Base-by-base conservation (phyloP, 1,139 yeast species). In the Yarrowia galli region DNA sequence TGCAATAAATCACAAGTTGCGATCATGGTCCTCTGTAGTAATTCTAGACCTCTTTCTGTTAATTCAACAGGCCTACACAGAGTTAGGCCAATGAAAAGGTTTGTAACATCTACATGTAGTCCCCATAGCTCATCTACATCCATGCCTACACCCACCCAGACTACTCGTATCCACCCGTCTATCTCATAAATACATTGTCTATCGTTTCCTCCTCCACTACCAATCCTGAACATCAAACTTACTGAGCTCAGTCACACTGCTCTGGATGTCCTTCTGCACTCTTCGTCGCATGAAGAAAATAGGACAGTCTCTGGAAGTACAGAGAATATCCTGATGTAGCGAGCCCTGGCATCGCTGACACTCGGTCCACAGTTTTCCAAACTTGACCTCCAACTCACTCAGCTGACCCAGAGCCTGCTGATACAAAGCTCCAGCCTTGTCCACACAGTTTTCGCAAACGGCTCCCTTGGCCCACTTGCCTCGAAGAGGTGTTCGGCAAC, bases 271-370 rank as follows among this genome's bases (percentile, higher is more conserved):
- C 77, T 92, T 93, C 76, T 91, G 97, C 2, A 93, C 96, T 77
- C 95, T 93, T 77, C 89, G 93, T 75, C 99, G 84, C 99, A 96
- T 95, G 78, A 95, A 96, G 75, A 95, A 96, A 46, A 96, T 95
- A 1, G 98, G 98, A 79, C 99, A 96, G 78, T 95, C 98, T 73
- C 92, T 92, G 73, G 95, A 92, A 0, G 97, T 89, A 77, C 99
- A 96, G 51, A 95, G 81, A 9, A 96, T 99, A 74, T 95, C 98
- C 78, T 92, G 98, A 74, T 95, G 98, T 69, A 96, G 80, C 25
- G 96, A 91, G 0, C 98, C 98, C 74, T 96, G 98, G 77, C 99
- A 96, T 71, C 98, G 83, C 79, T 96, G 99, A 77, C 99, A 96
- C 76, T 96, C 97, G 0, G 99, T 95, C 99, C 99, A 96, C 70